Evolutionary conservation across 169 alveolate genomes (phyloP), one percentile per base, ranked within the genome.

Genomic region (Babesia ovis): DNA sequence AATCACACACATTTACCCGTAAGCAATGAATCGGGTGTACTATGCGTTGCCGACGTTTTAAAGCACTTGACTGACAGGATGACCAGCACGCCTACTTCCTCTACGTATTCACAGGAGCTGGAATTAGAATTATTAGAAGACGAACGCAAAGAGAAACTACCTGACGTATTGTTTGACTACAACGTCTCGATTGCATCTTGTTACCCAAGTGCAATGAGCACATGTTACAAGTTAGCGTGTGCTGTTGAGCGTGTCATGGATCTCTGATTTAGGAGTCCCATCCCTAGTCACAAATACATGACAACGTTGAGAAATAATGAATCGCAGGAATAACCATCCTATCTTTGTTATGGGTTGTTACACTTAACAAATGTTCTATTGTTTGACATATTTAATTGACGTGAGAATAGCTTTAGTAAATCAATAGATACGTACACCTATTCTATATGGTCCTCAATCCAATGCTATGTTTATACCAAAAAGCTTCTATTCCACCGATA

Each of bases 141-240:
- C 0, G 4, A 25, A 22, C 29, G 11, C 1, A 39, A 39, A 14
- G 29, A 54, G 25, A 27, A 9, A 9, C 22, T 29, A 22, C 31
- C 57, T 11, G 32, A 5, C 14, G 20, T 45, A 16, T 3, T n/a
- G 5, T 76, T 50, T 37, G 73, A 76, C 37, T 25, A 76, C 62
- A 61, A 66, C 55, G 23, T 76, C 23, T 51, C 85, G 12, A 57
- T 76, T 16, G 45, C 74, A 22, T 34, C 58, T 14, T 66, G 39
- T 50, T 54, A 79, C 50, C 64, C 72, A 1, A 61, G 55, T 20
- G 69, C 77, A 27, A 58, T 79, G 57, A 57, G 77, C 67, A 79
- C 70, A n/a, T 79, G 87, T 35, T 79, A 68, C 69, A 70, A 74
- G 45, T 59, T 79, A 64, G 84, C 56, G 27, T 79, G 87, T 56